A percentile compares a stretch with the other conserved stretches of the same genome.
These are phyloP conservation scores for Diaporthe aspalathi DNA, from an alignment of 2,329 filamentous ascomycete genomes.

Conservation along the genomic window DNA sequence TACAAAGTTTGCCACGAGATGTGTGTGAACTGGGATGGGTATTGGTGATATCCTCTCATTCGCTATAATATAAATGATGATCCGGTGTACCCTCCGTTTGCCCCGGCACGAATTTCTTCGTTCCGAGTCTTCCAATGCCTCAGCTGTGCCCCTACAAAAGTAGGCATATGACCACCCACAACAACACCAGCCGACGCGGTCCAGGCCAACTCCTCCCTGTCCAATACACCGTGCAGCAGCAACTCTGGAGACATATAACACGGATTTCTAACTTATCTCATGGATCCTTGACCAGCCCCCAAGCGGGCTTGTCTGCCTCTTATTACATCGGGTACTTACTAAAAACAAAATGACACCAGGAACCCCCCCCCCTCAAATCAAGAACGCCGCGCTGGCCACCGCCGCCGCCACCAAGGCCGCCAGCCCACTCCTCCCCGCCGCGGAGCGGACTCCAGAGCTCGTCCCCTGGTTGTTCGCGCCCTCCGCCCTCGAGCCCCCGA, in stretches of 20 bases:
- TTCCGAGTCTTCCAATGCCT: too few relatives aligned
- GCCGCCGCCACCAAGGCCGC: constrained; percentile 18
- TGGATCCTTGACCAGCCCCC: not conserved
- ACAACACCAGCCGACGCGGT: constrained; percentile 17
- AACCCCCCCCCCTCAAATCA: not conserved
- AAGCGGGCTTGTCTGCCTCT: not conserved
- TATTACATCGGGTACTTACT: not conserved
- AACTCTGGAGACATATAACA: not conserved
- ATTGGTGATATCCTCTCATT: too few relatives aligned
- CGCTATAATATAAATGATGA: too few relatives aligned
- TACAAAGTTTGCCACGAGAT: too few relatives aligned
- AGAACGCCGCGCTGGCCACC: constrained; percentile 25
- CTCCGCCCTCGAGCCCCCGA: constrained; percentile 16
- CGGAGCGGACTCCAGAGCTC: constrained; percentile 20
- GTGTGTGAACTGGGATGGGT: too few relatives aligned
- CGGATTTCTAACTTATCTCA: not conserved
- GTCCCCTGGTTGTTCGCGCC: not conserved
- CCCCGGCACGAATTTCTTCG: too few relatives aligned
- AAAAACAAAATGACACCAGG: not conserved
- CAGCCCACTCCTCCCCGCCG: constrained; percentile 2
- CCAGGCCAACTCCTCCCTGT: not conserved
- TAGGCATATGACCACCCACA: not conserved
- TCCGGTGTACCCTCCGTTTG: too few relatives aligned
- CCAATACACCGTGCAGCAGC: not conserved
- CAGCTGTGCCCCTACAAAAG: too few relatives aligned